phyloP scores from a whole-genome alignment of 768 basidiomycete genomes.

The Psilocybe tampanensis region DNA sequence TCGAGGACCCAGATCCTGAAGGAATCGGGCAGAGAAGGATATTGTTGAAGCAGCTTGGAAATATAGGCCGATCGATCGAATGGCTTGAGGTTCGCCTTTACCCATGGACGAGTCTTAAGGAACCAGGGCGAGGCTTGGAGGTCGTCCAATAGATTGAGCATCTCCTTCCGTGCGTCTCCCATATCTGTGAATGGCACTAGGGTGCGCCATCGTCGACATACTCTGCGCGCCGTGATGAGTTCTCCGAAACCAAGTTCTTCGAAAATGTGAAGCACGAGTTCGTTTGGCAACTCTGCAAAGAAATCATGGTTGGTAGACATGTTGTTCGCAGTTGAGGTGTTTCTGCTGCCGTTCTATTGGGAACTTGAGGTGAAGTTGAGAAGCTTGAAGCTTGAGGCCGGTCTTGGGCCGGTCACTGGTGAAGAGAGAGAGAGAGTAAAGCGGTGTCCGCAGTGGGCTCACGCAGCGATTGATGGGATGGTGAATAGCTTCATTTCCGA shows the following conservation, averaged over 20 bases:
- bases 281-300: slow-evolving; percentile 7
- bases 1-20: slow-evolving; percentile 18
- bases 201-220: slow-evolving; percentile 9
- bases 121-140: slow-evolving; percentile 11
- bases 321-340: neutral
- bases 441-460: too few species aligned
- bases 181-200: slow-evolving; percentile 9
- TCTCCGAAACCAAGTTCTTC: slow-evolving; percentile 2
- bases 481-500: too few species aligned
- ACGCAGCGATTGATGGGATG: too few species aligned
- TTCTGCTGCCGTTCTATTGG: too few species aligned
- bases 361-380: too few species aligned
- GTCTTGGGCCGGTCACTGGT: too few species aligned
- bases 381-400: too few species aligned
- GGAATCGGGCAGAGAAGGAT: slow-evolving; percentile 9
- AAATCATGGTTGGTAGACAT: neutral
- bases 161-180: slow-evolving; percentile 1
- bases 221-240: slow-evolving; percentile 8
- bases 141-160: slow-evolving; percentile 11
- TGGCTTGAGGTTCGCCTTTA: slow-evolving; percentile 5
- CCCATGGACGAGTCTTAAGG: slow-evolving; percentile 11
- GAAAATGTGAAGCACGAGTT: slow-evolving; percentile 12
- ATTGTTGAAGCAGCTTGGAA: slow-evolving; percentile 2
- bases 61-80: slow-evolving; percentile 17
- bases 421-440: too few species aligned